Evolutionary conservation across 1,139 yeast species (phyloP).

Genomic region (Scheffersomyces titani): DNA sequence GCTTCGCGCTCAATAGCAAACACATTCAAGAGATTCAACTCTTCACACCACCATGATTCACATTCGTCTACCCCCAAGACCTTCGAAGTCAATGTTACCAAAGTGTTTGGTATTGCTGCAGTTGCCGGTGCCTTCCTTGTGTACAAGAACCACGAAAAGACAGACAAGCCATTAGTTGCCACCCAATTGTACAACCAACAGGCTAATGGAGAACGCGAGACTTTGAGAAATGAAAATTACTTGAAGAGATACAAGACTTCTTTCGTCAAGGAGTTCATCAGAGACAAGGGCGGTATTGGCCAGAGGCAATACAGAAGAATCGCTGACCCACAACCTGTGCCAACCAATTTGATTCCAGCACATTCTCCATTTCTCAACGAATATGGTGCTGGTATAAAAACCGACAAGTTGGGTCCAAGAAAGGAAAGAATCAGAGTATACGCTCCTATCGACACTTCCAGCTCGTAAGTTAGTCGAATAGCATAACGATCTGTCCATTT

Average conservation of each 20-base stretch:
- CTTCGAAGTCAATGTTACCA: conserved; percentile 40
- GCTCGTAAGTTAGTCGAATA: not conserved
- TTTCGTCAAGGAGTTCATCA: conserved; percentile 43
- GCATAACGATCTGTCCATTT: too few relatives aligned
- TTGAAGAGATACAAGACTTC: conserved; percentile 43
- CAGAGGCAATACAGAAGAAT: conserved; percentile 43
- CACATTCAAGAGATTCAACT: conserved; percentile 33
- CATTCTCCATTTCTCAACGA: conserved; percentile 45
- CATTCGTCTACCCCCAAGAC: conserved; percentile 29
- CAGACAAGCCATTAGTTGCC: conserved; percentile 40
- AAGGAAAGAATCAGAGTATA: conserved; percentile 42
- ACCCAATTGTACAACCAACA: conserved; percentile 41
- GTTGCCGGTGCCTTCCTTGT: conserved; percentile 41
- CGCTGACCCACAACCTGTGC: conserved; percentile 28
- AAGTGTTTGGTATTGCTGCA: conserved; percentile 45
- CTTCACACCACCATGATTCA: conserved; percentile 29
- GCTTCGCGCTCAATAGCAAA: conserved; percentile 15
- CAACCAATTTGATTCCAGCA: conserved; percentile 42
- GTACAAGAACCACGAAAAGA: conserved; percentile 37
- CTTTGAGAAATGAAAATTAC: conserved; percentile 40
- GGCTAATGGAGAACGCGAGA: conserved; percentile 32
- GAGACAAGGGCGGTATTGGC: conserved; percentile 52
- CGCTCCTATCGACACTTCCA: conserved; percentile 31
- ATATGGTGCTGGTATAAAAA: conserved; percentile 50
- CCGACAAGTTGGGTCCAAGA: conserved; percentile 49